Evolutionary conservation across 768 basidiomycete species (phyloP), one percentile per base, ranked within the genome.

Genomic region (Pulveroboletus sp.): DNA sequence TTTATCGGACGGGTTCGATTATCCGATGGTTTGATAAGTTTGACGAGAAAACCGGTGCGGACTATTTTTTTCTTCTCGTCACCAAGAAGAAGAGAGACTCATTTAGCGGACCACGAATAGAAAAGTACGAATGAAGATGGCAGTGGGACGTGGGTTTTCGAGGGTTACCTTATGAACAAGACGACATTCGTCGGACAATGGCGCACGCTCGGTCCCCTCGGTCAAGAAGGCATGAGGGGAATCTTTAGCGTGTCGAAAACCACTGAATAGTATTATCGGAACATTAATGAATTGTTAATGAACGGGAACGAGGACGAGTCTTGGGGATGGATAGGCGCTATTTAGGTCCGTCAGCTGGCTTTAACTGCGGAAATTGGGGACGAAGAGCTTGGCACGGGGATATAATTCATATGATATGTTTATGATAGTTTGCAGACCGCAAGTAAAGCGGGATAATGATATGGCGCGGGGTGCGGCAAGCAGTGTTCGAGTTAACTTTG

Each of bases 21-120:
- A 23, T 69, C 70, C 33, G 80, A 85, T 60, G 87, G 86, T 16
- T 64, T 73, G 56, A 75, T 90, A 52, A 70, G 73, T 40, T 69
- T 88, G 62, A 77, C 76, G 62, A 76, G 85, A 61, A 74, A 80
- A 67, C 78, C 82, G 56, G 84, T 85, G 57, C 52, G 79, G 51
- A 44, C 29, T 45, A 48, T 53, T 40, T 44, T 57, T 47, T 43
- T 29, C 50, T 23, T 25, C 25, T 36, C 12, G 17, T 7, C 14
- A 14, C 5, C 6, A 12, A 13, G 33, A 9, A 29, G 27, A 29
- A 9, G 27, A 5, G 27, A 12, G 5, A 17, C 37, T 38, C 29
- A 21, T 10, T 25, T 21, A 37, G 23, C 21, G 11, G 2, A 14
- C 31, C 20, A 39, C n/a, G 23, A 39, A 42, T 53, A 82, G 79